These are phyloP conservation scores for sorghum (Sorghum bicolor) DNA, from an alignment of 176 grass and related monocot genomes.

Conservation along the genomic window Sorghum_bicolor_NCBIv3 NC_012871.2:69382001-69382500, in stretches of 20 bases:
- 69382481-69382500: slow-evolving; percentile 78
- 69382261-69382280: neutral
- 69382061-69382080: slow-evolving; percentile 41
- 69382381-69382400: slow-evolving; percentile 91
- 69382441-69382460: slow-evolving; percentile 68
- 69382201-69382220: no score
- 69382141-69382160: neutral
- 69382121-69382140: neutral
- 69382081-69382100: slow-evolving; percentile 7
- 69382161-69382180: neutral
- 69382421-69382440: slow-evolving; percentile 66
- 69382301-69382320: slow-evolving; percentile 10
- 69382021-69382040: slow-evolving; percentile 97
- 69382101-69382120: slow-evolving; percentile 15
- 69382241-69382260: neutral
- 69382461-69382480: slow-evolving; percentile 85
- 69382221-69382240: no score
- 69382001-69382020: slow-evolving; percentile 98
- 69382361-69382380: slow-evolving; percentile 57
- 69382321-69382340: neutral
- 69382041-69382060: slow-evolving; percentile 97
- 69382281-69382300: neutral
- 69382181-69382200: no score
- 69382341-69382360: slow-evolving; percentile 10
- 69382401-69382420: slow-evolving; percentile 70